Base-by-base conservation (phyloP, 345 rosid genomes). In the Lumnitzera littorea region DNA sequence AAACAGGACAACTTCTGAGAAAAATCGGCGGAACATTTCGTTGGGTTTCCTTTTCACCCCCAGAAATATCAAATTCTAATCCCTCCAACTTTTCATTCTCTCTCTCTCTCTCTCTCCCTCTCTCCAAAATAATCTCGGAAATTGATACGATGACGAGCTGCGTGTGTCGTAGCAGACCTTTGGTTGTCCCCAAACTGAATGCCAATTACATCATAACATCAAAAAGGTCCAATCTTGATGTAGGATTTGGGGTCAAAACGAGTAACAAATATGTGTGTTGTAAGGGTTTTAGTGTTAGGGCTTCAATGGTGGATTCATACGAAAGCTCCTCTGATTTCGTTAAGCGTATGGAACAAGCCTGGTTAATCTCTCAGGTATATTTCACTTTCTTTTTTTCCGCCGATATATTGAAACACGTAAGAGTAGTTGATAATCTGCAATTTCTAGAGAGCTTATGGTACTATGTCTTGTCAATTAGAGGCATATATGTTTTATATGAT, bases 301-400 rank as follows among this genome's bases (percentile, higher is more conserved):
- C 95, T 70, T 91, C 92, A 2, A 60, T 62, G 59, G 83, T 92
- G 49, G 92, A 91, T 73, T 84, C 98, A 2, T 74, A 62, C 31
- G 91, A 77, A 59, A 87, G 84, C 64, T 89, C 96, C 48, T 82
- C 92, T 8, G 72, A 82, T 74, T 89, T 92, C 77, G 70, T 51
- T 23, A 85, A 81, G 79, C 92, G 96, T 50, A 84, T 84, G 80
- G 98, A 92, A 64, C 92, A 75, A 62, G 91, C 94, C 23, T 92
- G 96, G 98, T 47, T 77, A 60, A 87, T 92, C 69, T 87, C 98
- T 57, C 91, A 92, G 92, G 95, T 88, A 15, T 15, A 13, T 47
- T 31, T 20, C 31, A 53, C 13, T 53, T 53, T 16, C 17, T 17
- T 17, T 16, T 51, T 24, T 16, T 3, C 14, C 2, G 1, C 52